Conservation (phyloP, 83 land plant genomes). For the Picea mariana region DNA sequence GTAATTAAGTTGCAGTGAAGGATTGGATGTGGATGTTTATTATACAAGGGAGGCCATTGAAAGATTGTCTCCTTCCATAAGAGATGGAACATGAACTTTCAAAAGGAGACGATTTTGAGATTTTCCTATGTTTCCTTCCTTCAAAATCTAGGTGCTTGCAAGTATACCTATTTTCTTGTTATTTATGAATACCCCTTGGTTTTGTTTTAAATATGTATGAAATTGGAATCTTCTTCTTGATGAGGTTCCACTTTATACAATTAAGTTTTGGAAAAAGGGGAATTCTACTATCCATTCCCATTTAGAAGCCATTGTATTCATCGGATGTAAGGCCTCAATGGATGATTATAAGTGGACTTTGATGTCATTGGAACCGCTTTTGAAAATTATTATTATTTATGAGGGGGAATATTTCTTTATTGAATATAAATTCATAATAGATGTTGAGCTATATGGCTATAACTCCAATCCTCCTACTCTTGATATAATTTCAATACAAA, state of each 20-base stretch:
- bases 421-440: no score
- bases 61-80: slow-evolving; percentile 66
- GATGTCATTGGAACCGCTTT: no score
- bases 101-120: slow-evolving; percentile 50
- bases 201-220: background rate
- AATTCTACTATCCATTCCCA: background rate
- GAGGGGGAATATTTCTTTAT: no score
- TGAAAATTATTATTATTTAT: no score
- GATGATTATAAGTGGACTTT: background rate
- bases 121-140: slow-evolving; percentile 65
- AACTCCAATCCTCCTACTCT: no score
- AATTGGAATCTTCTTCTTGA: background rate
- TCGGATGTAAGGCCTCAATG: background rate
- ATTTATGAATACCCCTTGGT: background rate
- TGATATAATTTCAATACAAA: no score
- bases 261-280: no score
- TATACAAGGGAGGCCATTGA: slow-evolving; percentile 72
- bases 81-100: slow-evolving; percentile 62
- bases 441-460: no score
- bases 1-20: background rate
- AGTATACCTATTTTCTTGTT: slow-evolving; percentile 36
- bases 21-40: slow-evolving; percentile 8
- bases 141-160: slow-evolving; percentile 64
- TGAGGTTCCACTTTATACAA: background rate
- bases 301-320: background rate